Base-by-base conservation (phyloP, 2,329 filamentous ascomycete genomes). In the Epichloe elymi region DNA sequence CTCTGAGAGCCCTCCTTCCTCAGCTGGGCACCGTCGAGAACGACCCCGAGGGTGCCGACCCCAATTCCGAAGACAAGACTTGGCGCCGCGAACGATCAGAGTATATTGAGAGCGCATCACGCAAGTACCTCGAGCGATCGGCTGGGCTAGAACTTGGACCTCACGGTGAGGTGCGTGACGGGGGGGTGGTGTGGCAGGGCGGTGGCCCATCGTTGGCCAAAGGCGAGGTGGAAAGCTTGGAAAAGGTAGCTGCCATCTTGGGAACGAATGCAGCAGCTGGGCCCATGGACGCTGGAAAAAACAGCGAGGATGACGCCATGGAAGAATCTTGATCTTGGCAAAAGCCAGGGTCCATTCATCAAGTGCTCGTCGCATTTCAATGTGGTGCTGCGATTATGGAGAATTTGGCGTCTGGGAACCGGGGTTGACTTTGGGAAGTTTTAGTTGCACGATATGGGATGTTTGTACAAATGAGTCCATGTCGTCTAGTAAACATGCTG, bases 31-130 rank as follows among this genome's bases (percentile, higher is more conserved):
- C 35, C 14, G 19, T 17, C 15, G 37, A 14, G 19, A 15, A 26
- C 4, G 19, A 20, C 19, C 7, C 30, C 47, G 51, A 54, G 12
- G 46, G 3, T 10, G 55, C 57, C 1, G 61, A 66, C 3, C 63
- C 65, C 30, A 65, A 65, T 3, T 62, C 63, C 33, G 52, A 60
- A 59, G 46, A 66, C 73, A 38, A 43, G 40, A 76, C 75, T 44
- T 86, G 81, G 70, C 76, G 82, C 39, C 77, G 82, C 49, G 82
- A 93, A 64, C 74, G 91, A 54, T 75, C 84, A 51, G 78, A 85
- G 57, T 97, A 97, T 64, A 82, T 97, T 46, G 90, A 96, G 67
- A 77, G 78, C 50, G 83, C 89, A 60, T 86, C 87, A 48, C 74
- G 80, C 57, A 76, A 85, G 53, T 86, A 94, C 63, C 70, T 96